Conservation (phyloP, 768 basidiomycete species). For the Dacryopinax primogenitus region DNA sequence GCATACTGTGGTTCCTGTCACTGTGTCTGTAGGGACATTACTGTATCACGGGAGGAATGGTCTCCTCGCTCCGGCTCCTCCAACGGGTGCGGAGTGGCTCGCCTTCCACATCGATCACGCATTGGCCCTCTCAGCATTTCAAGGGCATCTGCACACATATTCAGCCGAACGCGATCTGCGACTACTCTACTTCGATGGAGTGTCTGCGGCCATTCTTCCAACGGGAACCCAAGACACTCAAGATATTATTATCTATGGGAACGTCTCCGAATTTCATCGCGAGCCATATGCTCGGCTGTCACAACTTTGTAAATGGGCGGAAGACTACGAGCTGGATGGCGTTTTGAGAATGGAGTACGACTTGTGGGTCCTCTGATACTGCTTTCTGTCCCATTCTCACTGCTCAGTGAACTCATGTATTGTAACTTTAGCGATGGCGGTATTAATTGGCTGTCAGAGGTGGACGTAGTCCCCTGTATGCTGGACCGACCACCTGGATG, state of each 20-base stretch:
- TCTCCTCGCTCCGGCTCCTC: constrained; percentile 12
- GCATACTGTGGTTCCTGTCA: constrained; percentile 12
- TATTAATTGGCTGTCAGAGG: not conserved
- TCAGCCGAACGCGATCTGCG: constrained; percentile 17
- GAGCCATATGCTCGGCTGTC: not conserved
- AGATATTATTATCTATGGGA: constrained; percentile 20
- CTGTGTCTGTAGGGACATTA: not conserved
- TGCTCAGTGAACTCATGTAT: constrained; percentile 11
- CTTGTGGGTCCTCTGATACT: not conserved
- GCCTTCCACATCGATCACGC: constrained; percentile 22
- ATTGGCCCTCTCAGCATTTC: constrained; percentile 19
- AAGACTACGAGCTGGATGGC: not conserved
- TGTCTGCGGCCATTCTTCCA: constrained; percentile 17
- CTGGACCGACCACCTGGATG: not conserved
- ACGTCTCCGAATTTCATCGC: constrained; percentile 7
- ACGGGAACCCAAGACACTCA: constrained; percentile 23
- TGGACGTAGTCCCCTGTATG: not conserved
- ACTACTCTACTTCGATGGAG: constrained; percentile 20
- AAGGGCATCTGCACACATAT: constrained; percentile 20
- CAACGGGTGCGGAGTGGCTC: constrained; percentile 20
- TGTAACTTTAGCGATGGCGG: constrained; percentile 7
- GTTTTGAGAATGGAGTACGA: constrained; percentile 7
- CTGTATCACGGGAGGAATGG: constrained; percentile 24
- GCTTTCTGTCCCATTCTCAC: not conserved
- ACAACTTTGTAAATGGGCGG: not conserved